These are phyloP conservation scores for Nemania sp. DNA, from an alignment of 2,329 filamentous ascomycete species.

Conservation along the genomic window DNA sequence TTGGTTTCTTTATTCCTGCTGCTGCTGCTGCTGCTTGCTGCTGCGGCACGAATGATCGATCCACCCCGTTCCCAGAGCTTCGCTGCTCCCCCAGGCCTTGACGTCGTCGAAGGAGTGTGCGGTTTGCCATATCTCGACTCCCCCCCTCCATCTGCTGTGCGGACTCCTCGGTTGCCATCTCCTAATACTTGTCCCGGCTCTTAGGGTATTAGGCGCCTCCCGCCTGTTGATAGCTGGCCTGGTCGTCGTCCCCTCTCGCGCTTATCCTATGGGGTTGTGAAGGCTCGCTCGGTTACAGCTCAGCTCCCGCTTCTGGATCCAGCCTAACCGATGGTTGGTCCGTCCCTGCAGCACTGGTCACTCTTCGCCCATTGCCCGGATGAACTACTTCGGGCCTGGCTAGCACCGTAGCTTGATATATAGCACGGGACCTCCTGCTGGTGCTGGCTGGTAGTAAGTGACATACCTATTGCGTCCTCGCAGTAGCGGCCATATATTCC, in stretches of 20 bases:
- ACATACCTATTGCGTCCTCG: background rate
- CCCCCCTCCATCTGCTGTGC: conserved; percentile 8
- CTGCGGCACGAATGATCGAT: conserved; percentile 8
- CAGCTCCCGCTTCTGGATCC: conserved; percentile 37
- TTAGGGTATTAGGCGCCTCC: conserved; percentile 17
- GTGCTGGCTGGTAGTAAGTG: conserved; percentile 27
- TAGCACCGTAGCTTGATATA: background rate
- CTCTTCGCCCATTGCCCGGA: conserved; percentile 35
- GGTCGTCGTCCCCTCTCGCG: conserved; percentile 22
- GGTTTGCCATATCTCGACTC: background rate
- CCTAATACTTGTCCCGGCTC: conserved; percentile 1
- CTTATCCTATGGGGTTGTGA: conserved; percentile 22
- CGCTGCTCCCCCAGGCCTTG: background rate
- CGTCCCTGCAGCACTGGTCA: conserved; percentile 30
- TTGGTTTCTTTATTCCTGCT: too few species aligned
- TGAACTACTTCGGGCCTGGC: conserved; percentile 29
- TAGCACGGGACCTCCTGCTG: conserved; percentile 20
- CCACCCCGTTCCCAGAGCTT: background rate
- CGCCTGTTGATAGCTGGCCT: conserved; percentile 11
- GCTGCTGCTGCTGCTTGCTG: conserved; percentile 2
- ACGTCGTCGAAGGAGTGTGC: too few species aligned
- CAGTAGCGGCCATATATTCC: background rate
- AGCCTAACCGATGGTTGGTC: conserved; percentile 39
- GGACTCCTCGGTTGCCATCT: background rate
- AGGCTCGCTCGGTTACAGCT: conserved; percentile 34